phyloP scores from a whole-genome alignment of 2,329 filamentous ascomycete genomes.

The Leptographium lundbergii region DNA sequence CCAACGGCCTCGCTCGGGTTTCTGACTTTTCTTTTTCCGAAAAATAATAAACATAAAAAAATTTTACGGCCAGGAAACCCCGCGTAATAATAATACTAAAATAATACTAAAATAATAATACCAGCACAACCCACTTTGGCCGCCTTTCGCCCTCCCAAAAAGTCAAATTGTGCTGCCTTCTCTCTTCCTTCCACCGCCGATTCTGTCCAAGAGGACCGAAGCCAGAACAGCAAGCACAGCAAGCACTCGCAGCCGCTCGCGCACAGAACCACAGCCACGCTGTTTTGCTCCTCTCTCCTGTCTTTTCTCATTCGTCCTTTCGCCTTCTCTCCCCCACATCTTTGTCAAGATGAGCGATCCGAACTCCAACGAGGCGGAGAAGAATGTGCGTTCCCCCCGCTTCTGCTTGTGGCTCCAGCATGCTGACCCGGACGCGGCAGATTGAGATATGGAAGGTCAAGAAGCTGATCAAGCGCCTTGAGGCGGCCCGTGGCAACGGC shows the following conservation, averaged over 20 bases:
- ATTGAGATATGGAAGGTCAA: slow-evolving; percentile 95
- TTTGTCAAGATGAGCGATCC: slow-evolving; percentile 64
- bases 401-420: neutral
- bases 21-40: neutral
- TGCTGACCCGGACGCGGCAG: slow-evolving; percentile 20
- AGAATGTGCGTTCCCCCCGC: slow-evolving; percentile 52
- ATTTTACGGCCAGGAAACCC: neutral
- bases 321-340: neutral
- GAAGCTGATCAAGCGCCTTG: slow-evolving; percentile 98
- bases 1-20: neutral
- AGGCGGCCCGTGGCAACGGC: slow-evolving; percentile 93
- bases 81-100: neutral
- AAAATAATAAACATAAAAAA: neutral
- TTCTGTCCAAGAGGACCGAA: neutral
- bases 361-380: slow-evolving; percentile 88
- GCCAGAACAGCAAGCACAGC: neutral
- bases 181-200: neutral
- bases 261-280: neutral
- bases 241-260: neutral
- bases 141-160: neutral
- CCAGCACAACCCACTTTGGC: neutral
- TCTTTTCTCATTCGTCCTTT: neutral
- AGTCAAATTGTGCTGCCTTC: neutral
- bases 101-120: neutral
- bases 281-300: neutral